These are phyloP conservation scores for Globisporangium camurandrum DNA, from an alignment of 352 stramenopile species.

Conservation along the genomic window DNA sequence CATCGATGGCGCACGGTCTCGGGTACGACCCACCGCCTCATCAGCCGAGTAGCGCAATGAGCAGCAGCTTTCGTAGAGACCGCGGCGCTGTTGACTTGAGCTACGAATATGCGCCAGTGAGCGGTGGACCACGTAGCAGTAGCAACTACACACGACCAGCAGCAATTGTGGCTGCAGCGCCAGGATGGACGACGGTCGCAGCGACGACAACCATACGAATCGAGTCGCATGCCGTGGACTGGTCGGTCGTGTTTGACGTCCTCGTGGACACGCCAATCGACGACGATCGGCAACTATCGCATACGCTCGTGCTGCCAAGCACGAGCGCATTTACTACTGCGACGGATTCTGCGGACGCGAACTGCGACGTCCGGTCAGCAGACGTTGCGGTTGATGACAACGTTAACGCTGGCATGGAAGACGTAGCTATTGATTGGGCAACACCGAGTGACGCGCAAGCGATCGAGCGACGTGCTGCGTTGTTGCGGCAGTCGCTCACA, in stretches of 20 bases:
- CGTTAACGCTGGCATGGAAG: background rate
- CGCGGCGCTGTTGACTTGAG: background rate
- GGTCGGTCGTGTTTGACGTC: constrained; percentile 10
- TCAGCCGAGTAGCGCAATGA: background rate
- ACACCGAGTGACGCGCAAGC: background rate
- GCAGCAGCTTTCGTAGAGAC: no score
- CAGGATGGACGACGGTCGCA: background rate
- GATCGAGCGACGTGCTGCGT: background rate
- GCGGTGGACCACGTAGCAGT: background rate
- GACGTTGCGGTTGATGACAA: background rate
- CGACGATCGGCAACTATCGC: no score
- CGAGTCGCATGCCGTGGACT: constrained; percentile 2
- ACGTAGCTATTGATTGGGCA: no score
- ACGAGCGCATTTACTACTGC: background rate
- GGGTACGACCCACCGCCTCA: constrained; percentile 6
- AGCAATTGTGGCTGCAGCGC: background rate
- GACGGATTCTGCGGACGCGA: background rate
- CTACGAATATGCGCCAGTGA: background rate
- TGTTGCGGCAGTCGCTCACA: constrained; percentile 10
- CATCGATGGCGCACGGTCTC: constrained; percentile 4
- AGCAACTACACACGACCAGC: background rate
- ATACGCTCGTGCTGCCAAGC: no score
- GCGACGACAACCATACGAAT: background rate
- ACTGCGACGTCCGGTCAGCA: background rate
- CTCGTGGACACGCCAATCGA: constrained; percentile 3